A percentile compares a stretch with the other conserved stretches of the same genome.
Evolutionary conservation across 805 yeast genomes (phyloP).

Genomic region (Suhomyces sp.): DNA sequence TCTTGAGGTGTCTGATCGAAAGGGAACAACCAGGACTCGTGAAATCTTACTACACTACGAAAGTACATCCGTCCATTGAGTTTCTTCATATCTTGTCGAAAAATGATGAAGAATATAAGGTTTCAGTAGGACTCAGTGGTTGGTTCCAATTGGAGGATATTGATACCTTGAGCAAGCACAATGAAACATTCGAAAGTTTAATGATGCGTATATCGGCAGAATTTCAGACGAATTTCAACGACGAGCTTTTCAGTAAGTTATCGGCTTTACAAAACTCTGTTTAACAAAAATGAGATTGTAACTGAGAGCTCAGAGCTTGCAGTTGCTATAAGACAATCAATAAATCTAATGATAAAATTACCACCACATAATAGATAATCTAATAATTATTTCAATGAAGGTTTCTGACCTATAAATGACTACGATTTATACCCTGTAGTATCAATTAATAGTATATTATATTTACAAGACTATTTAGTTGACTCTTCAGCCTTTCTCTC

Average conservation of each 20-base stretch:
- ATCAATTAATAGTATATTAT: conserved; percentile 1
- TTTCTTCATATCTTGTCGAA: conserved; percentile 11
- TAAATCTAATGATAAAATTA: too few relatives aligned
- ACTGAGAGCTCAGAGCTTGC: too few relatives aligned
- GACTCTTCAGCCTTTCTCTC: conserved; percentile 9
- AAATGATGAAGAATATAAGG: conserved; percentile 14
- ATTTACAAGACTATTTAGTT: conserved; percentile 6
- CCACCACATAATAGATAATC: too few relatives aligned
- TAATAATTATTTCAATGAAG: too few relatives aligned
- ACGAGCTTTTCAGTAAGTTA: conserved; percentile 19
- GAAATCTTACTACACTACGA: too few relatives aligned
- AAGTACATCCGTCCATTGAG: too few relatives aligned
- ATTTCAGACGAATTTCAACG: conserved; percentile 21
- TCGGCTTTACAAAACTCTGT: too few relatives aligned
- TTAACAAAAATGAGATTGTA: too few relatives aligned
- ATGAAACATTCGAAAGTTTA: conserved; percentile 33
- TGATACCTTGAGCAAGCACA: not conserved
- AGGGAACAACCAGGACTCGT: too few relatives aligned
- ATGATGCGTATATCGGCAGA: conserved; percentile 25
- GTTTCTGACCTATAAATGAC: too few relatives aligned
- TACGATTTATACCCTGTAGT: too few relatives aligned
- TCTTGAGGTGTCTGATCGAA: conserved; percentile 12
- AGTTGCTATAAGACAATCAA: too few relatives aligned
- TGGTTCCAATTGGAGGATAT: conserved; percentile 23
- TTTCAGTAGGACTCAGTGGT: conserved; percentile 28